A percentile compares a stretch with the other conserved stretches of the same genome.
Conservation (phyloP, 306 rosid species). For the Mimosa bimucronata region DNA sequence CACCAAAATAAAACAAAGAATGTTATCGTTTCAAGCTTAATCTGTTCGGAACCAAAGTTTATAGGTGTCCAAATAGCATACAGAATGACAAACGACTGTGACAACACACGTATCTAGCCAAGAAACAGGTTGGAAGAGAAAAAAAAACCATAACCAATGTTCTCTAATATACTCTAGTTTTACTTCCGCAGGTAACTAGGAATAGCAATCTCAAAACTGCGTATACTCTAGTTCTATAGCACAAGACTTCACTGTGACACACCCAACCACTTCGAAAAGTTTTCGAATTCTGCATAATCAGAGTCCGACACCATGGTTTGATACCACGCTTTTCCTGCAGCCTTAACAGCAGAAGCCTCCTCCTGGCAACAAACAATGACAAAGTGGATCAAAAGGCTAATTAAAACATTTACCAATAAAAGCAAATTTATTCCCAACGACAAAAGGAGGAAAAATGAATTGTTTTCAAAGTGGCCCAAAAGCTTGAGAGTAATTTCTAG, state of each 20-base stretch:
- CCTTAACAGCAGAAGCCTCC: slow-evolving; percentile 66
- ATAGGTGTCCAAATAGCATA: not conserved
- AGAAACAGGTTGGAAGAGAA: not conserved
- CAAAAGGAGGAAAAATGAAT: not conserved
- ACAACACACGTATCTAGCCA: not conserved
- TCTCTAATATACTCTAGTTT: slow-evolving; percentile 29
- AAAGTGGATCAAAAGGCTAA: not conserved
- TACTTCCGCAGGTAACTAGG: slow-evolving; percentile 31
- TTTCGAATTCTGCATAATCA: slow-evolving; percentile 80
- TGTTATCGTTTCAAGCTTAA: not conserved
- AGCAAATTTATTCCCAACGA: not conserved
- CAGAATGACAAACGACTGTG: not conserved
- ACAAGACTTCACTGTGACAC: slow-evolving; percentile 59
- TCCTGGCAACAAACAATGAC: slow-evolving; percentile 45
- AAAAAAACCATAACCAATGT: not conserved
- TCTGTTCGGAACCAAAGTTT: not conserved
- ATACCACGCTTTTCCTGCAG: slow-evolving; percentile 89
- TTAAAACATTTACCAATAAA: not conserved
- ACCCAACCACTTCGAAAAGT: slow-evolving; percentile 81
- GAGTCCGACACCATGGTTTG: slow-evolving; percentile 86
- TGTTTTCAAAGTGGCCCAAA: not conserved
- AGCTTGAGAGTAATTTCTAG: not conserved
- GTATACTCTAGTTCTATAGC: slow-evolving; percentile 6
- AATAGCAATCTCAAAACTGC: slow-evolving; percentile 39
- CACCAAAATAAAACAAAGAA: not conserved